Percentiles rank a stretch among this genome's conserved stretches.
Evolutionary conservation across 345 rosid species (phyloP).

Genomic region (Psidium guajava): DNA sequence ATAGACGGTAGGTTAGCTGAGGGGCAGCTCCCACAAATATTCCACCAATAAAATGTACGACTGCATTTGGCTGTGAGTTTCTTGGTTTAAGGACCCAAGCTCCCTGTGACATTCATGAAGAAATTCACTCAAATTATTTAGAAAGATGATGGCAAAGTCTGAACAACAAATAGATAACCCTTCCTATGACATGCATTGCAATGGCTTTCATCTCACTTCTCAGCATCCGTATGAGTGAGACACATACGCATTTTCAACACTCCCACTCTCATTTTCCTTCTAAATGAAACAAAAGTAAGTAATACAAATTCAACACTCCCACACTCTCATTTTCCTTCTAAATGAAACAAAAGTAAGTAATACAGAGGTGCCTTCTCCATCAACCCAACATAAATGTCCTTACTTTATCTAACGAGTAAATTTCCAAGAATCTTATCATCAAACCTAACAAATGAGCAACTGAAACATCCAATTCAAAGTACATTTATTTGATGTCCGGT

Average conservation of each 20-base stretch:
- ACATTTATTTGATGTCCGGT: neutral
- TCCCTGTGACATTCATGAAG: slow-evolving; percentile 38
- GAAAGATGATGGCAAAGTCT: neutral
- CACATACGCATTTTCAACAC: neutral
- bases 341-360: neutral
- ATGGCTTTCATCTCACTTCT: neutral
- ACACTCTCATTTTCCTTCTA: neutral
- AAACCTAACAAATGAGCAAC: neutral
- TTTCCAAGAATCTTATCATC: neutral
- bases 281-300: neutral
- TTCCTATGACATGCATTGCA: neutral
- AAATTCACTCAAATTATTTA: neutral
- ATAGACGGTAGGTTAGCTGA: slow-evolving; percentile 85
- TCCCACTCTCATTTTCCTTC: neutral
- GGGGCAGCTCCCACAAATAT: slow-evolving; percentile 99
- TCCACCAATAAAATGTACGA: slow-evolving; percentile 89
- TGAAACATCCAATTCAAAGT: neutral
- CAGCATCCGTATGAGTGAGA: neutral
- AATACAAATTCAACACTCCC: neutral
- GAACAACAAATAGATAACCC: neutral
- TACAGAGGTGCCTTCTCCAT: neutral
- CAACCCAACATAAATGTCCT: neutral
- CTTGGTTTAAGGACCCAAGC: slow-evolving; percentile 92
- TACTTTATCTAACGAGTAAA: neutral
- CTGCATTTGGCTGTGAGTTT: slow-evolving; percentile 48